A percentile compares a stretch with the other conserved stretches of the same genome.
phyloP scores from a whole-genome alignment of 768 basidiomycete species.

The Epithele typhae region DNA sequence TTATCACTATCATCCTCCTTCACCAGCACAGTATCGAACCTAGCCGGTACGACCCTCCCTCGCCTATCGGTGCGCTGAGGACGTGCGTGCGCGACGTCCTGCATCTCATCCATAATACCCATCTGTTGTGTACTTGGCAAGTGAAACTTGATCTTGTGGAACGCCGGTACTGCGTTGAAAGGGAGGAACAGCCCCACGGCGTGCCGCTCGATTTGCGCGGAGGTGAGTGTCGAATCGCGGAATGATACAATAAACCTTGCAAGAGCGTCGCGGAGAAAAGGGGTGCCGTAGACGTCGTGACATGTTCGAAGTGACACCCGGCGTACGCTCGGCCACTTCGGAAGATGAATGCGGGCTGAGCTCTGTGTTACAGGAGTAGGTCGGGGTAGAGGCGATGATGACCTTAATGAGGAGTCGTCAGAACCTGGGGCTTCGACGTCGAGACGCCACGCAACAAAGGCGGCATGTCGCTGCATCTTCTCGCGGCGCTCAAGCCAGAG shows the following conservation, averaged over 20 bases:
- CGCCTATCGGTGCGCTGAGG: background rate
- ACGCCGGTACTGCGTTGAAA: constrained; percentile 3
- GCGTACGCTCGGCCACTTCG: background rate
- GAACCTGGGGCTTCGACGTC: too few species aligned
- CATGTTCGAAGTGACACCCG: background rate
- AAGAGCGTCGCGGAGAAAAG: constrained; percentile 3
- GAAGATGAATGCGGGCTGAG: background rate
- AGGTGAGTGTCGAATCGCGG: background rate
- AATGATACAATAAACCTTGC: constrained; percentile 1
- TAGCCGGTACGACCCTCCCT: background rate
- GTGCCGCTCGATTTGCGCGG: background rate
- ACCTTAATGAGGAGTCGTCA: too few species aligned
- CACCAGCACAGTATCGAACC: constrained; percentile 9
- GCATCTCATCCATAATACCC: background rate
- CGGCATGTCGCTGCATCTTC: constrained; percentile 9
- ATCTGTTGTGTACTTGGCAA: constrained; percentile 1
- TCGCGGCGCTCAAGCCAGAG: constrained; percentile 10
- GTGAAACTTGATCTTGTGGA: constrained; percentile 9
- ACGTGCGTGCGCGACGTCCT: constrained; percentile 4
- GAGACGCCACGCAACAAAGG: constrained; percentile 10
- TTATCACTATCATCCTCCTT: background rate
- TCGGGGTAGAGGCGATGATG: background rate
- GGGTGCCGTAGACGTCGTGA: background rate
- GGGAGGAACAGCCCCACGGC: background rate
- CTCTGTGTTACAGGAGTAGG: background rate